Conservation (phyloP, 2,329 filamentous ascomycete species). For the Colletotrichum liriopes region DNA sequence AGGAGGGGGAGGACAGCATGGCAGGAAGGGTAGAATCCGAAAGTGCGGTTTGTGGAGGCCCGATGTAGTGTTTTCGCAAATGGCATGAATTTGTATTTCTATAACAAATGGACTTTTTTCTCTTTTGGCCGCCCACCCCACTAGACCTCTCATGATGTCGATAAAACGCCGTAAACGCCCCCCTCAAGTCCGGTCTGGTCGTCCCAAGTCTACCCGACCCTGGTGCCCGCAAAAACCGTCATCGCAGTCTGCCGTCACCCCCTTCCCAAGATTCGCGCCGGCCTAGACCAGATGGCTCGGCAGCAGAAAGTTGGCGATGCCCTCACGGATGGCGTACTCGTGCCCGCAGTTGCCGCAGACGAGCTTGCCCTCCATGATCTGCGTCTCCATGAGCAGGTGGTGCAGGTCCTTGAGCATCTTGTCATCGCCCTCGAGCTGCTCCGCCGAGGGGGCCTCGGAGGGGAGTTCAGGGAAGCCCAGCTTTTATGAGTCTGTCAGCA, state of each 20-base stretch:
- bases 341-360: constrained; percentile 94
- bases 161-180: constrained; percentile 39
- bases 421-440: constrained; percentile 75
- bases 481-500: constrained; percentile 65
- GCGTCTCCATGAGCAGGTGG: constrained; percentile 87
- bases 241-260: background rate
- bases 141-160: constrained; percentile 13
- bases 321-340: constrained; percentile 94
- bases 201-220: background rate
- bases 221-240: background rate
- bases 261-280: too few relatives aligned
- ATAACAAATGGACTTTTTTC: constrained; percentile 36
- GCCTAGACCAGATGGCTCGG: constrained; percentile 87
- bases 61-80: constrained; percentile 30
- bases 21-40: constrained; percentile 15
- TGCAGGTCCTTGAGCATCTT: constrained; percentile 85
- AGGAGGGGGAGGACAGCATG: constrained; percentile 13
- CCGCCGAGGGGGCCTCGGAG: constrained; percentile 72
- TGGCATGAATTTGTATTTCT: constrained; percentile 39
- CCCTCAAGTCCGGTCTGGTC: background rate
- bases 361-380: constrained; percentile 89
- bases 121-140: constrained; percentile 26
- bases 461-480: constrained; percentile 85
- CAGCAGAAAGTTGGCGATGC: constrained; percentile 95
- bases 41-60: constrained; percentile 1